Evolutionary conservation across 2,329 filamentous ascomycete species (phyloP), one percentile per base, ranked within the genome.

Genomic region (Epichloe sibirici): DNA sequence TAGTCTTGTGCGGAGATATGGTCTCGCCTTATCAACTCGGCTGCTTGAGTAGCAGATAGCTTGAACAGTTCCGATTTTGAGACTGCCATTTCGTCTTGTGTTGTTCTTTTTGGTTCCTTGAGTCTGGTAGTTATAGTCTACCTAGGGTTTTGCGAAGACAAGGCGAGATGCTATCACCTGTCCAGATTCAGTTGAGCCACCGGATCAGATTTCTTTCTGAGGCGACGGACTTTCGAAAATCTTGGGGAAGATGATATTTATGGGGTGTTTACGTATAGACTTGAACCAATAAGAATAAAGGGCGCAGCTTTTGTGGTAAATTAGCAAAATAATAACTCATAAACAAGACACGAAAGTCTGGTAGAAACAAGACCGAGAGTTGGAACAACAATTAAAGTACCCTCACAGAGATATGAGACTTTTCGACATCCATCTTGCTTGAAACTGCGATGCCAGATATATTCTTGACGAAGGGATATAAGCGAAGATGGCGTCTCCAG

Each of bases 1-100:
- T 78, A 78, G 7, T 69, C 61, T 57, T 75, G 71, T 1, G 79
- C 71, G 0, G 74, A 76, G 7, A 78, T 62, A 23, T 48, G 25
- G 35, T 49, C 51, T 7, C 31, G 34, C 39, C 48, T 40, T n/a
- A 57, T 55, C 48, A 55, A n/a, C 8, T 55, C 52, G 31, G 48
- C 53, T 42, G 51, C 51, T 28, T 55, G 47, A 11, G 45, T 43
- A 13, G 53, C 53, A 42, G 53, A 45, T 6, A 55, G 48, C 38
- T 42, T 45, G 38, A 15, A 45, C 3, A 55, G 42, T 12, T 53
- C 51, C 11, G 39, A 39, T 28, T 55, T 37, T 23, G 44, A 23
- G 12, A 51, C 40, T 3, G 28, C 48, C 53, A 53, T 55, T 23
- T 28, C 45, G 28, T 34, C 15, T 35, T 5, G 11, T 12, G 3